Conservation (phyloP, 192 early-diverging fungal genomes). For the Thoreauomyces humboldtii region DNA sequence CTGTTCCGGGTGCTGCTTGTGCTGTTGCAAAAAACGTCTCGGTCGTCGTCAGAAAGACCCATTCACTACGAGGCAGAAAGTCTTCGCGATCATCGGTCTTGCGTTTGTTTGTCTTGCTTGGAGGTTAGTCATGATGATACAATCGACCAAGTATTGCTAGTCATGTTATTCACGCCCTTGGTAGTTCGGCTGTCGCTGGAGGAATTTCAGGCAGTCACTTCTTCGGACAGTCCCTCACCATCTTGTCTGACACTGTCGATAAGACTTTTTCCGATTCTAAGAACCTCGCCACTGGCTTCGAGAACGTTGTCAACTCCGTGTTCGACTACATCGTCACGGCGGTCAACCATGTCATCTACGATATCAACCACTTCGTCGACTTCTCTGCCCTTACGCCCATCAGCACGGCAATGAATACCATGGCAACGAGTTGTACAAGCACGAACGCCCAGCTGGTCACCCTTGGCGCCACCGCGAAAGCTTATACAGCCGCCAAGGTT, state of each 20-base stretch:
- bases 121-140: conserved; percentile 25
- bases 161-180: no score
- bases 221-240: neutral
- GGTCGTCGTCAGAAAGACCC: conserved; percentile 31
- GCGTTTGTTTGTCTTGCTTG: conserved; percentile 23
- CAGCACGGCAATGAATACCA: neutral
- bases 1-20: conserved; percentile 22
- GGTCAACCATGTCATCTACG: neutral
- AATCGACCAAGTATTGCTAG: no score
- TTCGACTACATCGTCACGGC: conserved; percentile 1
- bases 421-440: neutral
- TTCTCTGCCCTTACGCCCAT: neutral
- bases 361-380: neutral
- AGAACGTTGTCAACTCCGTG: neutral
- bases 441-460: neutral
- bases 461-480: neutral
- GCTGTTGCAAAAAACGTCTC: conserved; percentile 14
- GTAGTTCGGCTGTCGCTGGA: conserved; percentile 13
- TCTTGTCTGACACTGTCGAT: conserved; percentile 1
- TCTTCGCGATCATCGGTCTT: neutral
- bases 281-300: neutral
- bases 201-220: conserved; percentile 13
- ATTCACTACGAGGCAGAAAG: conserved; percentile 16
- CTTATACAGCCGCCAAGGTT: neutral
- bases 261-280: conserved; percentile 2